Evolutionary conservation across 208 protist genomes (phyloP), one percentile per base, ranked within the genome.

Genomic region (Trichomonas tenax): DNA sequence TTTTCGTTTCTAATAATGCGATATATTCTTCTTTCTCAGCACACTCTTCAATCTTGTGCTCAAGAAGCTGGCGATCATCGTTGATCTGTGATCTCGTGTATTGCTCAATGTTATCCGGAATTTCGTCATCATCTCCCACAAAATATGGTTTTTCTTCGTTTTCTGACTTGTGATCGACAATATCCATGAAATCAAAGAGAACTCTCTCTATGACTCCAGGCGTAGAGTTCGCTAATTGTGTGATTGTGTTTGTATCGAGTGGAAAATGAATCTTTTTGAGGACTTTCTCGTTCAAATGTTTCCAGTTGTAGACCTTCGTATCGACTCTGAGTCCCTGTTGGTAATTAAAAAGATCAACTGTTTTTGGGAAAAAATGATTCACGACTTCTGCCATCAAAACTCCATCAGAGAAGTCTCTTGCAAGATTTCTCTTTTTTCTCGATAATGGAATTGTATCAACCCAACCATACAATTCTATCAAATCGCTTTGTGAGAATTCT

Each of bases 331-430:
- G 98, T 14, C 98, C 98, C 0, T 98, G 97, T 0, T 97, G 97
- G 97, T 99, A 99, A 98, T 99, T 99, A 98, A 99, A 98, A 49
- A 99, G 96, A n/a, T 99, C 98, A 1, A 99, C 98, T 9, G 99
- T 96, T 93, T 98, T 98, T 14, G 99, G 99, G 93, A 99, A 99
- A 96, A 99, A 99, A 97, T 98, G 98, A 93, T 98, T 98, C 23
- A 99, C 97, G 10, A 99, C 98, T 96, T 99, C 99, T 0, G 99
- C 99, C 44, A 99, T 98, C 95, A 99, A 98, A 95, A 99, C 99
- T 40, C 98, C 99, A 97, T 99, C 99, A 38, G 97, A 97, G 96
- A 99, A 99, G 97, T 99, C 99, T 41, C 99, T 98, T 0, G 98
- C 97, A 96, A 99, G 99, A 97, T 99, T 99, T 48, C 98, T 97